Conservation (phyloP, 225 moss, liverwort and hornwort species). For the Straminergon stramineum region DNA sequence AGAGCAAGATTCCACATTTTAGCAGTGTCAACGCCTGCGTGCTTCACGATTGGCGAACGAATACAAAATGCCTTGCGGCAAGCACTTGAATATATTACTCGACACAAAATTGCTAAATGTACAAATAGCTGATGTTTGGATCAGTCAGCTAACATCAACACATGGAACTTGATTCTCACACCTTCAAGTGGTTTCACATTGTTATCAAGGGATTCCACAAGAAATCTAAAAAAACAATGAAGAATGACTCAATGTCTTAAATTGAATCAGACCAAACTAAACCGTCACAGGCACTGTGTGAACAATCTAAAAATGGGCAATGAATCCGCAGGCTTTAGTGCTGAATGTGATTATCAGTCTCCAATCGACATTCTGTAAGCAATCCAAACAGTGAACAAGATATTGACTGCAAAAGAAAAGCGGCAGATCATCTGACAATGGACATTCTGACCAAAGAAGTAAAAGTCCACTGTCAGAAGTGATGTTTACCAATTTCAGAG, state of each 20-base stretch:
- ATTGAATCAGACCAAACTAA: slow-evolving; percentile 11
- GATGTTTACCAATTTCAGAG: neutral
- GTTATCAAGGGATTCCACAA: neutral
- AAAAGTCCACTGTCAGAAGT: neutral
- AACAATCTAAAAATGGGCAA: neutral
- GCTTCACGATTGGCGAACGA: neutral
- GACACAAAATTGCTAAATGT: slow-evolving; percentile 8
- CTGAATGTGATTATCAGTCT: neutral
- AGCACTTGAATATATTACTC: neutral
- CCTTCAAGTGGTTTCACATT: neutral
- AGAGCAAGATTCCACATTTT: neutral
- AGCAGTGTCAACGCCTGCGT: neutral
- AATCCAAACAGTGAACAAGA: neutral
- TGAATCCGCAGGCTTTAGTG: neutral
- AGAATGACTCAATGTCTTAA: neutral
- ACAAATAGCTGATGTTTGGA: slow-evolving; percentile 6
- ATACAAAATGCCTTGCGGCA: neutral
- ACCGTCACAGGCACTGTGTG: neutral
- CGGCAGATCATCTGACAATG: neutral
- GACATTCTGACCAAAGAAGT: neutral
- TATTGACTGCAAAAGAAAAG: neutral
- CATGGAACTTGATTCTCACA: neutral
- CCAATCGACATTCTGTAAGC: neutral
- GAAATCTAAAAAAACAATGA: slow-evolving; percentile 13
- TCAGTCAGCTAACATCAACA: slow-evolving; percentile 7